These are phyloP conservation scores for Alnus rubra DNA, from an alignment of 306 rosid species.

Conservation along the genomic window DNA sequence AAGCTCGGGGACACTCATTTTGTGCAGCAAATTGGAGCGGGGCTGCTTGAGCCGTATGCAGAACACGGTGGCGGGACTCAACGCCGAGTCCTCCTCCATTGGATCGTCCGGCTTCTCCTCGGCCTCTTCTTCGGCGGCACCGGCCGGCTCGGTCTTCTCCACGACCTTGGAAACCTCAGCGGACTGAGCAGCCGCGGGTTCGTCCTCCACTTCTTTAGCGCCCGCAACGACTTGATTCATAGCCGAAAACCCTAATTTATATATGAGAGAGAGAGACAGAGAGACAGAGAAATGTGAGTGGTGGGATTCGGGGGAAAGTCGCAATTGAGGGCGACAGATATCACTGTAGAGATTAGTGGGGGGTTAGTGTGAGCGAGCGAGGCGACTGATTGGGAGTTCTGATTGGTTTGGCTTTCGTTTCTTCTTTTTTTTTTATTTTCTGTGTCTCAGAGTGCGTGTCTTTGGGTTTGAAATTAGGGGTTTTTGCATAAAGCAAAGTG, in stretches of 20 bases:
- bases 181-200: conserved; percentile 49
- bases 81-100: conserved; percentile 68
- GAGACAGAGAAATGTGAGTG: conserved; percentile 41
- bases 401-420: conserved; percentile 18
- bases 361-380: conserved; percentile 39
- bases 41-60: conserved; percentile 74
- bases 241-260: conserved; percentile 48
- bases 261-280: conserved; percentile 38
- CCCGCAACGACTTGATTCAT: conserved; percentile 65
- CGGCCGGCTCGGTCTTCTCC: conserved; percentile 43
- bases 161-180: conserved; percentile 39
- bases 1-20: conserved; percentile 88
- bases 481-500: conserved; percentile 12
- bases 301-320: conserved; percentile 69
- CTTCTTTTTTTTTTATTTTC: conserved; percentile 6
- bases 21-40: conserved; percentile 65
- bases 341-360: conserved; percentile 59
- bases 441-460: conserved; percentile 7
- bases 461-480: conserved; percentile 26
- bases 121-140: conserved; percentile 39
- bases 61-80: conserved; percentile 71
- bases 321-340: conserved; percentile 96
- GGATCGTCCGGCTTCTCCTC: conserved; percentile 42
- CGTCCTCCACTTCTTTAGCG: conserved; percentile 60
- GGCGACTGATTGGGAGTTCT: conserved; percentile 1